phyloP scores from a whole-genome alignment of 2,329 filamentous ascomycete species.

The Fragosphaeria purpurea region DNA sequence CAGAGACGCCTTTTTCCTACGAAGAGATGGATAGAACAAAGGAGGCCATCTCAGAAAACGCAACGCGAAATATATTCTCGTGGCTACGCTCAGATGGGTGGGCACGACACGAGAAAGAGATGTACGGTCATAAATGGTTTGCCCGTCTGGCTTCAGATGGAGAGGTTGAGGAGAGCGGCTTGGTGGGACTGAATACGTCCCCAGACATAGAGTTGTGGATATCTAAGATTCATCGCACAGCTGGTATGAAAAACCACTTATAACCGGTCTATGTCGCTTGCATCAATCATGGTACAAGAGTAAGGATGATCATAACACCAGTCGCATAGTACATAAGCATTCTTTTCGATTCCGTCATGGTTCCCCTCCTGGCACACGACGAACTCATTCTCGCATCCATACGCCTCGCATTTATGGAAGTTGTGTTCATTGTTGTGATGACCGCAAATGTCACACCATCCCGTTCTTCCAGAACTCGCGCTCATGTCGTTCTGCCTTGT shows the following conservation, averaged over 20 bases:
- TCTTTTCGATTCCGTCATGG: background rate
- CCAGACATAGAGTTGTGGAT: background rate
- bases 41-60: slow-evolving; percentile 18
- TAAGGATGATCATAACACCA: background rate
- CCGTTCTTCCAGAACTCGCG: background rate
- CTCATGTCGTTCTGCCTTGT: background rate
- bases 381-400: background rate
- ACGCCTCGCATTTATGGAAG: background rate
- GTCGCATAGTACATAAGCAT: background rate
- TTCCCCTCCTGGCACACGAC: background rate
- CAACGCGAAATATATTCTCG: slow-evolving; percentile 20
- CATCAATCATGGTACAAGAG: background rate
- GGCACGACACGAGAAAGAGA: slow-evolving; percentile 13
- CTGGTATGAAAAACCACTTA: background rate
- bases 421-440: slow-evolving; percentile 1
- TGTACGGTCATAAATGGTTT: slow-evolving; percentile 19
- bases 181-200: background rate
- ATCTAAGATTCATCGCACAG: background rate
- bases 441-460: background rate
- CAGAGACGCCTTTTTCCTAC: slow-evolving; percentile 5
- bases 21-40: slow-evolving; percentile 9
- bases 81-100: slow-evolving; percentile 20
- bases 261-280: background rate
- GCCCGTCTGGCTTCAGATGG: slow-evolving; percentile 15
- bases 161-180: slow-evolving; percentile 9